Conservation (phyloP, 805 yeast genomes). For the Ogataea methanolica region DNA sequence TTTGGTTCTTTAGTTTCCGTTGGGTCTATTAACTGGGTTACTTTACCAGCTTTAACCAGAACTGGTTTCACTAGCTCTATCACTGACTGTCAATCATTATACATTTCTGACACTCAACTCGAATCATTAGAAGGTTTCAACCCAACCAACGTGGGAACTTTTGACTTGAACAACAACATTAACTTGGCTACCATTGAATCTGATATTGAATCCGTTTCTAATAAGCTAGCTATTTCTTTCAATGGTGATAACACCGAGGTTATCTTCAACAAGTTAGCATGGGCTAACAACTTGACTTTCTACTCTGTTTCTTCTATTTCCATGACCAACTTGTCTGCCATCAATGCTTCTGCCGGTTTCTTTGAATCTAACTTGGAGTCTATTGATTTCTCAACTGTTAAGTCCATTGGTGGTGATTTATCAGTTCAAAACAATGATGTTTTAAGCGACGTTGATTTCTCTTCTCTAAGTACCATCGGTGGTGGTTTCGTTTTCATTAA, state of each 20-base stretch:
- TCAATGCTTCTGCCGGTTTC: constrained; percentile 82
- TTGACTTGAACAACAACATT: constrained; percentile 88
- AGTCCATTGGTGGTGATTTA: constrained; percentile 74
- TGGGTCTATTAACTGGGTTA: constrained; percentile 73
- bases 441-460: constrained; percentile 64
- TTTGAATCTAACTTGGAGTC: constrained; percentile 61
- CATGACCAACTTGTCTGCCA: constrained; percentile 58
- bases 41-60: constrained; percentile 76
- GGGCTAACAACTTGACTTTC: constrained; percentile 88
- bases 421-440: constrained; percentile 69
- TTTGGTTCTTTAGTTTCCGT: constrained; percentile 79
- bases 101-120: constrained; percentile 71
- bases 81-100: constrained; percentile 64
- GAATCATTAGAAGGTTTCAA: constrained; percentile 62
- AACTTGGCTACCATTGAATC: constrained; percentile 70
- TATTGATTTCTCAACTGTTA: constrained; percentile 51
- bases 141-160: constrained; percentile 43
- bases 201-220: constrained; percentile 67
- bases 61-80: constrained; percentile 70
- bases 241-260: constrained; percentile 78
- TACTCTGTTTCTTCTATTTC: constrained; percentile 74
- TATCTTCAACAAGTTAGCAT: constrained; percentile 59
- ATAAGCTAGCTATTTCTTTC: constrained; percentile 72
- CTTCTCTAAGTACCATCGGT: constrained; percentile 67
- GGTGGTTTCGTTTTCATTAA: constrained; percentile 92